Base-by-base conservation (phyloP, 2,329 filamentous ascomycete species). In the Coccinonectria pachysandricola region DNA sequence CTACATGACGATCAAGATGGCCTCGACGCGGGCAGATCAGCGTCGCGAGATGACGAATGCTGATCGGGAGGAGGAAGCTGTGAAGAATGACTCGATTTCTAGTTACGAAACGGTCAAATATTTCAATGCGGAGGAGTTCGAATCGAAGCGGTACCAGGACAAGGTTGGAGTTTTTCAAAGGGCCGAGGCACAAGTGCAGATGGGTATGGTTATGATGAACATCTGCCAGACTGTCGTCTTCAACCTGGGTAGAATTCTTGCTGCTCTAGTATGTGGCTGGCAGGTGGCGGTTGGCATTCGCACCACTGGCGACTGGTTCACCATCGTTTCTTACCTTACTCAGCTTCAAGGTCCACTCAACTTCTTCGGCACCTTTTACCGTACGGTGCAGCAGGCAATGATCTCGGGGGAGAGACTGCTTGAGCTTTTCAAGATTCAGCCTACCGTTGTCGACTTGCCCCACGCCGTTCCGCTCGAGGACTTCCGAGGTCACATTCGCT, bases 21-120 rank as follows among this genome's bases (percentile, higher is more conserved):
- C 91, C 10, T 81, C 88, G 35, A 94, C 86, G 62, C 73, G 91
- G 43, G 84, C 87, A 6, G 84, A 93, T 46, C 84, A 94, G 45
- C 76, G 91, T 44, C 74, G 91, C 34, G 75, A 88, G 48, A 95
- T 95, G 80, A 88, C 88, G 26, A 96, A 95, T 50, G 84, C 86
- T 9, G 86, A 91, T 42, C 73, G 91, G 37, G 86, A 95, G 57
- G 86, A 95, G 57, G 88, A 95, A 55, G 91, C 91, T 6, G 86
- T 96, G 42, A 96, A 96, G 59, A 96, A 95, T 50, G 91, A 98
- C 54, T 96, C 91, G 1, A 91, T 98, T 63, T 86, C 91, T 36
- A 93, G 86, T n/a, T 98, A 96, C 53, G 91, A 98, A 60, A 88
- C 82, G 2, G 83, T 88, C 50, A 91, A 88, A 51, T 88, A 88